Percentiles rank a stretch among this genome's conserved stretches.
phyloP scores from a whole-genome alignment of 345 rosid genomes.

The thale cress (Arabidopsis thaliana) region TAIR10.1 NC_003076.8:634001-634500 shows the following conservation, averaged over 20 bases:
- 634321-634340: neutral
- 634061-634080: slow-evolving; percentile 96
- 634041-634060: slow-evolving; percentile 62
- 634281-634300: slow-evolving; percentile 83
- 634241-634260: slow-evolving; percentile 63
- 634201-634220: slow-evolving; percentile 70
- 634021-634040: slow-evolving; percentile 76
- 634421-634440: slow-evolving; percentile 62
- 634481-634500: neutral
- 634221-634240: slow-evolving; percentile 57
- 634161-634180: slow-evolving; percentile 8
- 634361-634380: slow-evolving; percentile 1
- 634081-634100: slow-evolving; percentile 69
- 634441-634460: slow-evolving; percentile 55
- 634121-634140: neutral
- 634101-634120: neutral
- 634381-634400: slow-evolving; percentile 69
- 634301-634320: neutral
- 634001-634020: slow-evolving; percentile 54
- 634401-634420: slow-evolving; percentile 70
- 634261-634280: slow-evolving; percentile 72
- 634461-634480: slow-evolving; percentile 54
- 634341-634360: neutral
- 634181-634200: slow-evolving; percentile 73
- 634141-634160: neutral